Percentiles rank a stretch among this genome's conserved stretches.
Evolutionary conservation across 202 grass and related monocot species (phyloP).

Genomic region (Hordeum pubiflorum): DNA sequence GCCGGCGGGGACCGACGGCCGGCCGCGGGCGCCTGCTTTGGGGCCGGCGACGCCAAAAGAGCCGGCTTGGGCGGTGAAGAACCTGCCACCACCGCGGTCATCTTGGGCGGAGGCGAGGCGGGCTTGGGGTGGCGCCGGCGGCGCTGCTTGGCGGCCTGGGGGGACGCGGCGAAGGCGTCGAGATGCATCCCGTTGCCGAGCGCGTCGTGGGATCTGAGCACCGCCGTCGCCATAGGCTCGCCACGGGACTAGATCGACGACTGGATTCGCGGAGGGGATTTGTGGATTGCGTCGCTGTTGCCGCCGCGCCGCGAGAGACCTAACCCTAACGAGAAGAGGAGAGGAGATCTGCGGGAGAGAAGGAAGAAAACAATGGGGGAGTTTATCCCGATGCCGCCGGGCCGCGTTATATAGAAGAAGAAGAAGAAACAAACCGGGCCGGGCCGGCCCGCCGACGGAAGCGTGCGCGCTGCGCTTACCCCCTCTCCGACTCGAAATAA

Average conservation of each 20-base stretch:
- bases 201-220: constrained; percentile 39
- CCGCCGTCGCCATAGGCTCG: constrained; percentile 31
- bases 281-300: too few species aligned
- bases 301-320: not conserved
- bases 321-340: constrained; percentile 11
- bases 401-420: constrained; percentile 10
- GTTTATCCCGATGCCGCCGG: not conserved
- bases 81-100: rapidly evolving
- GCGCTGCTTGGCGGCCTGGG: constrained; percentile 1
- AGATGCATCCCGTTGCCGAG: constrained; percentile 37
- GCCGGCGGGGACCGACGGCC: not conserved
- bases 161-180: constrained; percentile 28
- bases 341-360: not conserved
- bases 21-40: not conserved
- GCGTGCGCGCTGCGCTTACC: constrained; percentile 14
- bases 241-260: not conserved
- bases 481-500: too few species aligned
- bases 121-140: constrained; percentile 20
- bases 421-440: not conserved
- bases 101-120: not conserved
- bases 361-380: not conserved
- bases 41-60: not conserved
- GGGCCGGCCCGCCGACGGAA: not conserved
- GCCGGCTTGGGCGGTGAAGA: not conserved
- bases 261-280: not conserved